Percentiles rank a stretch among this genome's conserved stretches.
These are phyloP conservation scores for Camelina hispida DNA, from an alignment of 345 rosid genomes.

Conservation along the genomic window DNA sequence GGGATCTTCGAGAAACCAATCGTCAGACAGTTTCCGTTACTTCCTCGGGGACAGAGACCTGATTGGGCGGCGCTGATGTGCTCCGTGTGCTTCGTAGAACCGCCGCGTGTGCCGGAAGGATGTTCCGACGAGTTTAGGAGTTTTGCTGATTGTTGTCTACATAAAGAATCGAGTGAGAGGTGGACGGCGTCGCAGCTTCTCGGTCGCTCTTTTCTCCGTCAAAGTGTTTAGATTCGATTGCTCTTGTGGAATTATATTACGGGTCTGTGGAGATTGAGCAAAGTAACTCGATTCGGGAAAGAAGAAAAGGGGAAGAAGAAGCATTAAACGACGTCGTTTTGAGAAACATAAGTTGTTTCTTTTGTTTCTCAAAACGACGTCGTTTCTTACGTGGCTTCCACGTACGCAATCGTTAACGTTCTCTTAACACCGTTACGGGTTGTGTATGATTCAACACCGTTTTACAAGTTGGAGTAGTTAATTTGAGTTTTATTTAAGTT, in stretches of 20 bases:
- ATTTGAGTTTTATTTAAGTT: too few relatives aligned
- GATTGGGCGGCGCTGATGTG: constrained; percentile 86
- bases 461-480: too few relatives aligned
- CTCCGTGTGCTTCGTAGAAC: constrained; percentile 77
- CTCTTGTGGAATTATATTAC: constrained; percentile 27
- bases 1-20: constrained; percentile 54
- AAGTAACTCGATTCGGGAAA: too few relatives aligned
- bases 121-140: constrained; percentile 64
- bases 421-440: too few relatives aligned
- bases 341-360: too few relatives aligned
- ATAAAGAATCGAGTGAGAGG: constrained; percentile 65
- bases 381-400: too few relatives aligned
- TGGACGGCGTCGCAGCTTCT: constrained; percentile 69
- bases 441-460: too few relatives aligned
- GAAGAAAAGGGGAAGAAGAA: too few relatives aligned
- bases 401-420: too few relatives aligned
- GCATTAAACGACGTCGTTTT: too few relatives aligned
- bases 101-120: constrained; percentile 58
- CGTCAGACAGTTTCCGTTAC: constrained; percentile 67
- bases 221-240: neutral
- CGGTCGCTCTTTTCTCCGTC: constrained; percentile 62
- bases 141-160: constrained; percentile 69
- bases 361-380: too few relatives aligned
- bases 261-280: neutral
- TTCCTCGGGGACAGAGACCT: constrained; percentile 65